These are phyloP conservation scores for Ophiostoma sp. DNA, from an alignment of 2,329 filamentous ascomycete species.

Conservation along the genomic window DNA sequence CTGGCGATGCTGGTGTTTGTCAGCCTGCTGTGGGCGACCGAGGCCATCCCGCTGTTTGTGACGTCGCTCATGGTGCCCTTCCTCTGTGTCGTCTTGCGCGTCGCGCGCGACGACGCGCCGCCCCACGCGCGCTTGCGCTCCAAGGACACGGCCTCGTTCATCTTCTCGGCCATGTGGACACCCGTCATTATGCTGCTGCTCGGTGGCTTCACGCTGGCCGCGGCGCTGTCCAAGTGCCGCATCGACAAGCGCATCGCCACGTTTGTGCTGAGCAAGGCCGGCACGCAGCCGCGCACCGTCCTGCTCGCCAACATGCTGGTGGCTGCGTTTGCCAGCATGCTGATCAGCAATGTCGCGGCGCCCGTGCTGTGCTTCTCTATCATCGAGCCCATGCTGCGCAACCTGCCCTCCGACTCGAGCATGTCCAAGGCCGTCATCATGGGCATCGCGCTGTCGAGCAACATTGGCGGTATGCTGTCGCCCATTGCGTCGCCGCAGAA, in stretches of 20 bases:
- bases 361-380: conserved; percentile 97
- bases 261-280: conserved; percentile 91
- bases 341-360: conserved; percentile 96
- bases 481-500: conserved; percentile 98
- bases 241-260: conserved; percentile 97
- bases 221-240: conserved; percentile 91
- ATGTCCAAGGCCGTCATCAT: conserved; percentile 95
- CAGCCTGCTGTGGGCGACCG: conserved; percentile 91
- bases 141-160: conserved; percentile 72
- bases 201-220: conserved; percentile 92
- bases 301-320: conserved; percentile 98
- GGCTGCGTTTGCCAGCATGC: conserved; percentile 95
- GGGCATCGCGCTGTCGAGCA: conserved; percentile 89
- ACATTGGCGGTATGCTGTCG: conserved; percentile 92
- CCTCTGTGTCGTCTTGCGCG: conserved; percentile 76
- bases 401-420: conserved; percentile 78
- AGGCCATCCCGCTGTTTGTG: conserved; percentile 96
- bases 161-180: conserved; percentile 97
- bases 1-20: conserved; percentile 90
- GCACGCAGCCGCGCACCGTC: conserved; percentile 81
- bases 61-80: conserved; percentile 93
- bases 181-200: conserved; percentile 97
- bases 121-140: conserved; percentile 67
- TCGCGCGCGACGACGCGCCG: conserved; percentile 69
- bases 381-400: conserved; percentile 94